These are phyloP conservation scores for Medicago ruthenica DNA, from an alignment of 306 rosid species.

Conservation along the genomic window DNA sequence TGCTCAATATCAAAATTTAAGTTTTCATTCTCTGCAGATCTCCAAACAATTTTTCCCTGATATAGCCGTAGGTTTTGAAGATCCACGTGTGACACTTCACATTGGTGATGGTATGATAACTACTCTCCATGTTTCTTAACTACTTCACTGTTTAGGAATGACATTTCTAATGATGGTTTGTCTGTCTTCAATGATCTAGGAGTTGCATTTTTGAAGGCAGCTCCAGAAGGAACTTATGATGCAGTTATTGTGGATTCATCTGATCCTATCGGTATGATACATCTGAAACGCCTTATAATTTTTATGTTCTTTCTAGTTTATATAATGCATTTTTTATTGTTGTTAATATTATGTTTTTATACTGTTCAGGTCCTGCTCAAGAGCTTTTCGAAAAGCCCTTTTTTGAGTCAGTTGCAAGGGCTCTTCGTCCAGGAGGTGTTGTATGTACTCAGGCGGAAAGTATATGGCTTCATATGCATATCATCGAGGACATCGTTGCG, in stretches of 20 bases:
- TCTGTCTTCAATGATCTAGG: slow-evolving; percentile 63
- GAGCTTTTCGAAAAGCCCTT: slow-evolving; percentile 98
- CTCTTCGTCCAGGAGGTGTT: slow-evolving; percentile 99
- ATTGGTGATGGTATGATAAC: slow-evolving; percentile 84
- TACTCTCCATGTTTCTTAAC: slow-evolving; percentile 1
- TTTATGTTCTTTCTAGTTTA: background rate
- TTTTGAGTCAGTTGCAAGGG: slow-evolving; percentile 73
- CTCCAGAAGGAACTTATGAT: slow-evolving; percentile 86
- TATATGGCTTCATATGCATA: slow-evolving; percentile 98
- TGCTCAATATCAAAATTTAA: slow-evolving; percentile 13
- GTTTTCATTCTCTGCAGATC: slow-evolving; percentile 57
- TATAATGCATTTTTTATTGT: background rate
- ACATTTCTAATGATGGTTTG: slow-evolving; percentile 33
- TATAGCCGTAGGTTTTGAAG: slow-evolving; percentile 79
- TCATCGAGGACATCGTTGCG: slow-evolving; percentile 81
- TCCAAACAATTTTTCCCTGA: slow-evolving; percentile 87
- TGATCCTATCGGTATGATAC: slow-evolving; percentile 82
- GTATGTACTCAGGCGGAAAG: slow-evolving; percentile 99
- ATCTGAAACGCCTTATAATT: background rate
- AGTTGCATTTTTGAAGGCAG: slow-evolving; percentile 92
- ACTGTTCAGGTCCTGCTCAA: slow-evolving; percentile 87
- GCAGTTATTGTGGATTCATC: slow-evolving; percentile 96
- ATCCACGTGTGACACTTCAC: slow-evolving; percentile 84
- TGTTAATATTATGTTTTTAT: slow-evolving; percentile 25
- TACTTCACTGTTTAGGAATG: background rate